A percentile compares a stretch with the other conserved stretches of the same genome.
Evolutionary conservation across 225 moss, liverwort and hornwort genomes (phyloP).

Genomic region (Marchantia polymorpha): DNA sequence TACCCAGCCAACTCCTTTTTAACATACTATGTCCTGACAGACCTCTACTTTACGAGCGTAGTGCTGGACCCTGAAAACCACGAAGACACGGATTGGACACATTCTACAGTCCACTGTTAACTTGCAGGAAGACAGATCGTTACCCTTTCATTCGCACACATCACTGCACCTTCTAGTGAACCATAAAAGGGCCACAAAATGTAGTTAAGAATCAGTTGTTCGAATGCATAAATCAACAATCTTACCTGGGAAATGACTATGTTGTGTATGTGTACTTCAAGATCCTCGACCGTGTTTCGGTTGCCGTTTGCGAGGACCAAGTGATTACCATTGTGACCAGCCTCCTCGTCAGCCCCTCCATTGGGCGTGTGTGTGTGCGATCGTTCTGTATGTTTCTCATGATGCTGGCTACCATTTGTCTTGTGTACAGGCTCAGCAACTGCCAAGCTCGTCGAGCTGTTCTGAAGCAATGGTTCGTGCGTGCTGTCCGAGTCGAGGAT

Average conservation of each 20-base stretch:
- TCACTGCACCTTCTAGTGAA: too few species aligned
- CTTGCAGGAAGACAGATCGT: too few species aligned
- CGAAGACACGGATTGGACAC: too few species aligned
- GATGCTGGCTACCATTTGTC: not conserved
- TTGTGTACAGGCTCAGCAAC: not conserved
- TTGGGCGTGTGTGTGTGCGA: not conserved
- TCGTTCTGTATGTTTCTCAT: too few species aligned
- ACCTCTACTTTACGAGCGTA: too few species aligned
- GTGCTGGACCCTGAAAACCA: too few species aligned
- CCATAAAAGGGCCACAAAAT: too few species aligned
- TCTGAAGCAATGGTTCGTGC: conserved; percentile 14
- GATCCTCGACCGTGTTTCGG: not conserved
- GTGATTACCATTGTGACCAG: not conserved
- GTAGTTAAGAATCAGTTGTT: too few species aligned
- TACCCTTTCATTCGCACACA: too few species aligned
- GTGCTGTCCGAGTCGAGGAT: not conserved
- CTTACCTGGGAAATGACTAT: conserved; percentile 43
- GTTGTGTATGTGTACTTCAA: conserved; percentile 25
- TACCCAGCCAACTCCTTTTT: too few species aligned
- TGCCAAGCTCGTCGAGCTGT: conserved; percentile 3
- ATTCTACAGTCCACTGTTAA: too few species aligned
- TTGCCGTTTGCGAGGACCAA: not conserved
- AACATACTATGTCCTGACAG: too few species aligned
- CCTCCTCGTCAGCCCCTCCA: conserved; percentile 7
- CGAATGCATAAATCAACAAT: not conserved